Base-by-base conservation (phyloP, 1,284 basidiomycete species). In the Thecaphora thlaspeos region DNA sequence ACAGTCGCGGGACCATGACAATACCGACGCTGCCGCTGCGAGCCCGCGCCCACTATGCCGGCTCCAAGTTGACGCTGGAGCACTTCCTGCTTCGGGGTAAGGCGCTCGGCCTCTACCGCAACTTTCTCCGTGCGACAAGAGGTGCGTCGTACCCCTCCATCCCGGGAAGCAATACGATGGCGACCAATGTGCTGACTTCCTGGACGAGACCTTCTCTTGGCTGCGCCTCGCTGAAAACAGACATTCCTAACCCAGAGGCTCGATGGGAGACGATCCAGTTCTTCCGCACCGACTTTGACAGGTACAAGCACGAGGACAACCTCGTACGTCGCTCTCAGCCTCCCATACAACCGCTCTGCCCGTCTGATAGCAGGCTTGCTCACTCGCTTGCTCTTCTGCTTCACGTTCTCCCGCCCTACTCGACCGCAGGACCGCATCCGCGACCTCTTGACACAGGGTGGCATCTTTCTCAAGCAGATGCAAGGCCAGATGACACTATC, bases 231-330 rank as follows among this genome's bases (percentile, higher is more conserved):
- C 41, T 22, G n/a, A n/a, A n/a, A n/a, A 11, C 32, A 44, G 61
- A 65, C 49, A 73, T 73, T 15, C 63, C 69, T 2, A 70, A 73
- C 22, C 71, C 71, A 5, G 15, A 48, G 1, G 71, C 71, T 8
- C 55, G 71, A 12, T 56, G 69, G 48, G 71, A 73, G 46, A 71
- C 71, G 4, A 63, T 73, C 18, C 51, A 68, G 11, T 73, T 61
- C 48, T 66, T 65, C 42, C 54, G 62, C 2, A 48, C 58, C 17
- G 64, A 67, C 39, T 51, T 67, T 2, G 52, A 63, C n/a, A 47
- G 53, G 23, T 56, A 51, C 37, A 58, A 49, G 1, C 42, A 63
- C 34, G 61, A 56, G 39, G 60, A 51, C 21, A 59, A 67, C 21
- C 46, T 63, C 12, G 61, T 57, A 30, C 43, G 44, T 37, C 12